Base-by-base conservation (phyloP, 2,329 filamentous ascomycete species). In the Verruconis gallopava region DNA sequence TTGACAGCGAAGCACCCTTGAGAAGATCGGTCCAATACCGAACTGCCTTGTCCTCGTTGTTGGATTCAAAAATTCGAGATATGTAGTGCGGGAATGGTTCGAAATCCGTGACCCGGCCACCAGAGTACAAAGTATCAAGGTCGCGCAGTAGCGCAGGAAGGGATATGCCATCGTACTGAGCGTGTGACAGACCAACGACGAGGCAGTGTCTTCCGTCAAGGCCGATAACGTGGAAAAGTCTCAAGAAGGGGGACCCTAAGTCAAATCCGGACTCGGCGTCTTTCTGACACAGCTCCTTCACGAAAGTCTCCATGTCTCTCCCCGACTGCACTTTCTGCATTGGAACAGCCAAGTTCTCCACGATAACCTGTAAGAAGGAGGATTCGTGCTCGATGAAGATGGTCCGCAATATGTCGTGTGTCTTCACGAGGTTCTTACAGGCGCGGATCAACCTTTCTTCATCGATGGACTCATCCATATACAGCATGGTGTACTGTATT, bases 91-190 rank as follows among this genome's bases (percentile, higher is more conserved):
- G 63, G 51, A 68, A 72, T 0, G 67, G 64, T 3, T 62, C 36
- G n/a, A 55, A 46, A 45, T 50, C 44, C 0, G 53, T 42, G 4
- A 62, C 2, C 11, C n/a, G 42, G 0, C 47, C 22, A 5, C 61
- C 64, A 33, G 63, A 53, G 38, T 71, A 77, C 4, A 78, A 61
- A 0, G 67, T 64, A 3, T 71, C 72, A 32, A 81, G 68, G 51
- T 79, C 74, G 14, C 65, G 66, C 44, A 81, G 68, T 15, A 81
- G 67, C n/a, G 68, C 61, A 0, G 75, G 72, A 5, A 81, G 65
- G 48, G 73, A 81, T 17, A 81, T 75, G 47, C 78, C 78, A 48
- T 82, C 78, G 52, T 81, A 81, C 49, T 81, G 77, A 1, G 77
- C 73, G 54, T 82, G 78, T 0, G 77, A 81, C 43, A 82, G 69